Evolutionary conservation across 768 basidiomycete genomes (phyloP).

Genomic region (Xanthoconium stramineum): DNA sequence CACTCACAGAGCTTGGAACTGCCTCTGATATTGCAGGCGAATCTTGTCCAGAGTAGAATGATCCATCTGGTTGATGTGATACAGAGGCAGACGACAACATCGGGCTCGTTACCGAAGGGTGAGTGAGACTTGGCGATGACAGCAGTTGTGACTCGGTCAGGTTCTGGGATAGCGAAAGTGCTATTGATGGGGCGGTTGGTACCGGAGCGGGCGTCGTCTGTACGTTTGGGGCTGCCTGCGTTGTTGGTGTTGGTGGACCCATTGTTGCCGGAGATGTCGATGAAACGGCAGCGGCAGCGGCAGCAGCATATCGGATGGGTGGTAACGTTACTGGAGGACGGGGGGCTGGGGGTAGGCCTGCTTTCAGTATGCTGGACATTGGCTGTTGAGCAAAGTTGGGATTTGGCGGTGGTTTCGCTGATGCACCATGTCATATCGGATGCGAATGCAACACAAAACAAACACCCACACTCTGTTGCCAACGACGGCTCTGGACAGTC

Average conservation of each 20-base stretch:
- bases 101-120: conserved; percentile 78
- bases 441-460: neutral
- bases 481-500: conserved; percentile 59
- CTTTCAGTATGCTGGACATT: conserved; percentile 72
- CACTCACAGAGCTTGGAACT: conserved; percentile 40
- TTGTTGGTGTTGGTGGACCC: conserved; percentile 30
- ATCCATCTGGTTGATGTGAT: conserved; percentile 62
- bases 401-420: conserved; percentile 69
- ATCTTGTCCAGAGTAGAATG: conserved; percentile 67
- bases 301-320: conserved; percentile 88
- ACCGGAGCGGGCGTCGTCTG: conserved; percentile 34
- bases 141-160: conserved; percentile 37
- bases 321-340: conserved; percentile 57
- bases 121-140: conserved; percentile 82
- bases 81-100: conserved; percentile 70
- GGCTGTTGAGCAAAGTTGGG: conserved; percentile 81
- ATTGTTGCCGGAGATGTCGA: conserved; percentile 21
- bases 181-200: conserved; percentile 38
- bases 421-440: conserved; percentile 5
- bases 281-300: conserved; percentile 57
- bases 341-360: conserved; percentile 57
- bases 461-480: conserved; percentile 51
- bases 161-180: conserved; percentile 33
- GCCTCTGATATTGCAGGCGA: conserved; percentile 77
- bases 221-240: conserved; percentile 36